Evolutionary conservation across 805 yeast genomes (phyloP).

Genomic region (Isabelozyma rhagii): DNA sequence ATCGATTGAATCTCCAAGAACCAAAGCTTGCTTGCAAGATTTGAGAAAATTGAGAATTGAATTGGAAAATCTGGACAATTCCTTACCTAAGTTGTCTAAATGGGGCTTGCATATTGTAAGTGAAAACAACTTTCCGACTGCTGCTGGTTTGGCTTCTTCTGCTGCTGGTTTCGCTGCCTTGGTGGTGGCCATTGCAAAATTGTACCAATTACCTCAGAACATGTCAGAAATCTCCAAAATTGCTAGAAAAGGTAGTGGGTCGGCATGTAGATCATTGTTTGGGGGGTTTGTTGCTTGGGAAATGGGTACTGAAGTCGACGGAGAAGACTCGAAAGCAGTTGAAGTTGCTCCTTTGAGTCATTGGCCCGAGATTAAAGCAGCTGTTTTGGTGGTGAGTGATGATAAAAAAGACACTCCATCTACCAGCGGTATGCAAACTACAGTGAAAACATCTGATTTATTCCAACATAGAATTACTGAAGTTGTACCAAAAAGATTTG

Average conservation of each 20-base stretch:
- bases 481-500: slow-evolving; percentile 86
- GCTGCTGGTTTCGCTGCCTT: slow-evolving; percentile 99
- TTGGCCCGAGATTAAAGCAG: slow-evolving; percentile 94
- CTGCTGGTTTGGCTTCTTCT: slow-evolving; percentile 96
- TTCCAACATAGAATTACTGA: slow-evolving; percentile 73
- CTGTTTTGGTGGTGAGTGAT: slow-evolving; percentile 88
- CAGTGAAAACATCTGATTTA: slow-evolving; percentile 85
- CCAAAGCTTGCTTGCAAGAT: slow-evolving; percentile 73
- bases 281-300: slow-evolving; percentile 99
- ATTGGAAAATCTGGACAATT: slow-evolving; percentile 53
- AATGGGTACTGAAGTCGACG: slow-evolving; percentile 76
- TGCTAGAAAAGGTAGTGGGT: slow-evolving; percentile 98
- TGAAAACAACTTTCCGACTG: slow-evolving; percentile 97
- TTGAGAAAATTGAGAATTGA: slow-evolving; percentile 64
- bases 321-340: slow-evolving; percentile 93
- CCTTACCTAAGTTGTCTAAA: slow-evolving; percentile 58
- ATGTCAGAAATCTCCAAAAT: slow-evolving; percentile 83
- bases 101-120: slow-evolving; percentile 78
- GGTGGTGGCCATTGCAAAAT: slow-evolving; percentile 80
- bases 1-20: slow-evolving; percentile 58
- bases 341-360: slow-evolving; percentile 80
- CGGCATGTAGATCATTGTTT: slow-evolving; percentile 94
- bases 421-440: slow-evolving; percentile 94
- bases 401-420: slow-evolving; percentile 93
- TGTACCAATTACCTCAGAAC: slow-evolving; percentile 82